Base-by-base conservation (phyloP, 768 basidiomycete genomes). In the Termitomyces sp. region DNA sequence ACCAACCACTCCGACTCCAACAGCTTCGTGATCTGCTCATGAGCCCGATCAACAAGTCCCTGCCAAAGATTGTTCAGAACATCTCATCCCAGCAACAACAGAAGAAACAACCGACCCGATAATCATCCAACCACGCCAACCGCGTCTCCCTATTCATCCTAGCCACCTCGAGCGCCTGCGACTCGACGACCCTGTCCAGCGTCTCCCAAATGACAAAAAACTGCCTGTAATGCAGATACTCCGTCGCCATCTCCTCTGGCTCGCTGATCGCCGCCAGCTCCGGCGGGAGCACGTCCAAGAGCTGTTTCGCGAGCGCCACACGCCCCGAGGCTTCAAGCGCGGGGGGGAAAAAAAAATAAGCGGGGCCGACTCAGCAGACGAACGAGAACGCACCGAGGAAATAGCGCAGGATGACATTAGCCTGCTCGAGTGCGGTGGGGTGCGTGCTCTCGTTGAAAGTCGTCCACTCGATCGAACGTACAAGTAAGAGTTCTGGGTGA, bases 381-480 rank as follows among this genome's bases (percentile, higher is more conserved):
- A 12, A 12, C 4, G 5, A 10, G 3, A 47, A 43, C 84, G 31
- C 66, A 94, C 95, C 85, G 23, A 98, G 80, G 76, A 97, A 91
- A 67, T 93, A 94, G 15, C 95, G 85, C 55, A 94, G 67, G 57
- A 97, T 89, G 41, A 89, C 86, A 56, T 95, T 95, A 1, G 91
- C 86, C 64, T 94, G 91, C 64, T 89, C 84, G 9, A 98, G 73
- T 0, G 94, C 95, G 6, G 85, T 85, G 11, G 77, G 73, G 60
- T 87, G 85, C 1, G 95, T 98, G 5, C 78, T 72, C 33, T 84
- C 81, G 62, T 79, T 75, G 67, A 90, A 89, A 0, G 84, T 88
- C 51, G 95, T 89, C 96, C 96, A 99, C 65, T 98, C 95, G 49
- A 98, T 86, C 0, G 91, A 90, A 19, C 94, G 83, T 31, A 96